Base-by-base conservation (phyloP, 208 protist genomes). In the Strigomonas culicis region DNA sequence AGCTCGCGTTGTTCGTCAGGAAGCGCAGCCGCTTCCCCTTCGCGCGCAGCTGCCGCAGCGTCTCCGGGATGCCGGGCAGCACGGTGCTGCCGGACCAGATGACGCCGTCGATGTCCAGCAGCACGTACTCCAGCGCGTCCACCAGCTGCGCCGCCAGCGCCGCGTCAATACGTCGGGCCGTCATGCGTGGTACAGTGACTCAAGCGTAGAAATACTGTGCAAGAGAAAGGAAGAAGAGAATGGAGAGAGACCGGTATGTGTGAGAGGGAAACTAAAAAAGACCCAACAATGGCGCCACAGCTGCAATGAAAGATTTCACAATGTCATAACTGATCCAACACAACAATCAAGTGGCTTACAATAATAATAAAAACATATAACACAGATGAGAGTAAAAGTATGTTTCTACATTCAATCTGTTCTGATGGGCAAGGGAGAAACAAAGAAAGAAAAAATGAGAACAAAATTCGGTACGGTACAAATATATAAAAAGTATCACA, bases 21-120 rank as follows among this genome's bases (percentile, higher is more conserved):
- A 93, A 90, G 28, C 82, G 82, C 13, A 93, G 67, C 62, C 85
- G 87, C 28, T 80, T 80, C 25, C 53, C 39, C 3, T 55, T 63
- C 0, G 41, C 19, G 44, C 80, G 83, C 30, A 93, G 70, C 55
- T 87, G 75, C 50, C 55, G 30, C 51, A 93, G 72, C 21, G 81
- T 81, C 57, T 90, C 66, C 0, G 80, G 82, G 8, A 85, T 67
- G 10, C 72, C 52, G 0, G 67, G 53, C 22, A 88, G 68, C 24
- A 88, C 74, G 36, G 75, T 57, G 11, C 31, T 51, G 39, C 86
- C 86, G 21, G 70, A 66, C 80, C 78, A 86, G 25, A 93, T 51
- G 21, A 93, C 86, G 24, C 86, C 86, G 55, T 93, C 83, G 21
- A 88, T 70, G 50, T 93, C 86, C 10, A 88, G 70, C 24, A 93